A percentile compares a stretch with the other conserved stretches of the same genome.
Conservation (phyloP, 2,329 filamentous ascomycete genomes). For the Coleophoma cylindrospora region DNA sequence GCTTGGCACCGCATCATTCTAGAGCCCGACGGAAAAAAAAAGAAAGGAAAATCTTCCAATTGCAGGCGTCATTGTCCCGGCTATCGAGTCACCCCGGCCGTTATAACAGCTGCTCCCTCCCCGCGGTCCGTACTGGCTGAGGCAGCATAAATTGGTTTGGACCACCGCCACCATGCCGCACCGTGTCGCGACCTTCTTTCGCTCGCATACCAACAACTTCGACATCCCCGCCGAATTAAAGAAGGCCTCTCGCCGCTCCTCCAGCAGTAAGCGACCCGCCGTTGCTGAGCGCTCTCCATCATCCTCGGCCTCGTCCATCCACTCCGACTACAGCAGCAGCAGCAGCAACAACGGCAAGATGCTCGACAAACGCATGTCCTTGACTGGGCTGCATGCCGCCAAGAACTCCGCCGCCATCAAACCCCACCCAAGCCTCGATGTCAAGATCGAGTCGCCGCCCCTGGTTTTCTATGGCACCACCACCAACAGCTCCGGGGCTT, state of each 20-base stretch:
- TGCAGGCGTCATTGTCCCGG: background rate
- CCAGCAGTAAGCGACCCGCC: conserved; percentile 10
- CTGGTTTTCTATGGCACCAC: conserved; percentile 76
- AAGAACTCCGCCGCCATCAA: background rate
- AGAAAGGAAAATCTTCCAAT: background rate
- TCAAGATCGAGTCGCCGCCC: conserved; percentile 79
- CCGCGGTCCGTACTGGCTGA: too few relatives aligned
- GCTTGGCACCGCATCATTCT: background rate
- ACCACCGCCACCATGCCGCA: conserved; percentile 15
- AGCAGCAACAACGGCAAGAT: conserved; percentile 1
- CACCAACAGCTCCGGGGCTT: conserved; percentile 71
- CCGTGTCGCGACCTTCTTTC: conserved; percentile 19
- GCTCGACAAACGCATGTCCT: conserved; percentile 5
- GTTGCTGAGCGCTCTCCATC: conserved; percentile 8
- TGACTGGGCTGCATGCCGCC: background rate
- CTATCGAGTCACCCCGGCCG: too few relatives aligned
- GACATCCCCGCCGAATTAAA: conserved; percentile 14
- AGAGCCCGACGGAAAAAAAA: background rate
- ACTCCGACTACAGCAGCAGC: conserved; percentile 7
- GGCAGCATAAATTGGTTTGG: background rate
- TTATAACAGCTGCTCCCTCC: too few relatives aligned
- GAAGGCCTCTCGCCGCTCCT: conserved; percentile 9
- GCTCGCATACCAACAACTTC: conserved; percentile 12
- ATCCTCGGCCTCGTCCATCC: conserved; percentile 11
- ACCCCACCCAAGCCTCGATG: conserved; percentile 13